Percentiles rank a stretch among this genome's conserved stretches.
Evolutionary conservation across 73 alveolate species (phyloP).

Genomic region (Paramecium pentaurelia): DNA sequence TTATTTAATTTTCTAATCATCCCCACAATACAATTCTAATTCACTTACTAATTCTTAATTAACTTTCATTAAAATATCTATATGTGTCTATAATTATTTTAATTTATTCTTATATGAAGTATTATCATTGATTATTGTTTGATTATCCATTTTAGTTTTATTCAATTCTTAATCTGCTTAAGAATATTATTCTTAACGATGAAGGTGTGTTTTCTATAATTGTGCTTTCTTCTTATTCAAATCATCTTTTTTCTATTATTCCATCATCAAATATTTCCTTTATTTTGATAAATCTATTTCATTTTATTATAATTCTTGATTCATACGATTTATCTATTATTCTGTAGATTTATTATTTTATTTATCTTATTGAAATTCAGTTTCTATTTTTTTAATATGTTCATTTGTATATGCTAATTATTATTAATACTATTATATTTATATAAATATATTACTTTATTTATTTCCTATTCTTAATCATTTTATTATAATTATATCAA

Average conservation of each 20-base stretch:
- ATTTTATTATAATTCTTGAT: background rate
- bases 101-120: background rate
- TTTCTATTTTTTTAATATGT: background rate
- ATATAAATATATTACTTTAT: background rate
- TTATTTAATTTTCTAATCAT: conserved; percentile 25
- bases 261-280: background rate
- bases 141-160: background rate
- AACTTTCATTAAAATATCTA: background rate
- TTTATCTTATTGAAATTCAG: background rate
- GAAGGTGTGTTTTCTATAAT: background rate
- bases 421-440: background rate
- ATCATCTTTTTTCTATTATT: background rate
- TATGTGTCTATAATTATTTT: background rate
- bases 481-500: background rate
- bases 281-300: background rate
- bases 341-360: background rate
- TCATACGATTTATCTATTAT: background rate
- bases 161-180: background rate
- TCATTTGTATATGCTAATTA: background rate
- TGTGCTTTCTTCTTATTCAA: background rate
- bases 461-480: background rate
- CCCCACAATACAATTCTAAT: background rate
- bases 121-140: background rate
- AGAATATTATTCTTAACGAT: background rate
- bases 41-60: conserved; percentile 4